Percentiles rank a stretch among this genome's conserved stretches.
Evolutionary conservation across 352 stramenopile genomes (phyloP).

Genomic region (Phytophthora pseudosyringae): DNA sequence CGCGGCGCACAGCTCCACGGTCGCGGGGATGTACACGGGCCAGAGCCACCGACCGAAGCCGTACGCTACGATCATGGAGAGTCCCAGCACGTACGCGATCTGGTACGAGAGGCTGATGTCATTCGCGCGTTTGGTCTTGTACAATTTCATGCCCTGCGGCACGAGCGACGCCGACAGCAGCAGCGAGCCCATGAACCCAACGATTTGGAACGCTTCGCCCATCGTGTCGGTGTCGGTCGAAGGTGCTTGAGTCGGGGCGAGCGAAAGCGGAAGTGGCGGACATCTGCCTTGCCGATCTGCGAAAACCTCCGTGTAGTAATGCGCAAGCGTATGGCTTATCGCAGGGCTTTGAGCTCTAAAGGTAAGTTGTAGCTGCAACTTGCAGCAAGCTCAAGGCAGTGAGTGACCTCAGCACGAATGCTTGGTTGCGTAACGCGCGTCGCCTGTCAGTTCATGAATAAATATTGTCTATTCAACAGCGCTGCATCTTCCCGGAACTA

Average conservation of each 20-base stretch:
- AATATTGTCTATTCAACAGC: slow-evolving; percentile 1
- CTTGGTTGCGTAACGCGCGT: background rate
- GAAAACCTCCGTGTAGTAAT: slow-evolving; percentile 11
- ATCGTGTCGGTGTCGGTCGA: slow-evolving; percentile 11
- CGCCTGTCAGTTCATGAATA: background rate
- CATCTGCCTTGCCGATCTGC: background rate
- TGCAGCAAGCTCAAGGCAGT: too few relatives aligned
- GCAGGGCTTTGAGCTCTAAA: background rate
- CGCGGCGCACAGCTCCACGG: slow-evolving; percentile 46
- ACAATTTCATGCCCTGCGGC: slow-evolving; percentile 56
- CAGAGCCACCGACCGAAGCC: slow-evolving; percentile 54
- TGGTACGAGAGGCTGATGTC: slow-evolving; percentile 59
- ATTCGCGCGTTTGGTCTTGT: slow-evolving; percentile 59
- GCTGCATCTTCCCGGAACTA: too few relatives aligned
- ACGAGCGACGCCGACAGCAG: slow-evolving; percentile 50
- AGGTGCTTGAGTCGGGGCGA: slow-evolving; percentile 10
- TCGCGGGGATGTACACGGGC: slow-evolving; percentile 62
- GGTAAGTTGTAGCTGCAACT: too few relatives aligned
- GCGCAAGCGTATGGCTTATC: background rate
- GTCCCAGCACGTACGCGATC: slow-evolving; percentile 47
- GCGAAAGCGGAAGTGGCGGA: slow-evolving; percentile 22
- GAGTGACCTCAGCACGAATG: background rate
- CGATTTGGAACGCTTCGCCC: slow-evolving; percentile 44
- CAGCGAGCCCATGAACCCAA: slow-evolving; percentile 56
- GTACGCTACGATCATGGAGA: slow-evolving; percentile 51